Evolutionary conservation across 192 early-diverging fungal species (phyloP), one percentile per base, ranked within the genome.

Genomic region (Piromyces sp.): DNA sequence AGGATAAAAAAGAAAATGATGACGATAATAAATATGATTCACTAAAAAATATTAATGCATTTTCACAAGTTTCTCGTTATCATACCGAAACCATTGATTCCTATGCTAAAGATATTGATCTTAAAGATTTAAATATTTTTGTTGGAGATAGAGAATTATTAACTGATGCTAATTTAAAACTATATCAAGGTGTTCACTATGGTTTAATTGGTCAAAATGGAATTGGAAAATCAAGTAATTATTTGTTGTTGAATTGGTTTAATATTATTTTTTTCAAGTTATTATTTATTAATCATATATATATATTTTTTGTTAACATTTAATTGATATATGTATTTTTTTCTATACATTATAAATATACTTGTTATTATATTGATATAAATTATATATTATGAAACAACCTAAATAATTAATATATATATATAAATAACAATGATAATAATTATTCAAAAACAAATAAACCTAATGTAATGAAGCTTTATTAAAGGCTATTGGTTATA

Each of bases 11-110:
- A 6, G 31, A 33, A 6, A 33, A 33, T 33, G 9, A 33, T 68
- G 5, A 7, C 9, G 51, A 68, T 3, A 33, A 33, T 33, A 9
- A 33, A 68, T 68, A 68, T n/a, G 51, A 68, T 68, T 26, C 51
- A 7, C 11, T 68, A 68, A 68, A 68, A 68, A n/a, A n/a, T n/a
- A 87, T 93, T 22, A 87, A 91, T 80, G 93, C 93, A 4, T 92
- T 87, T 78, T 93, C 93, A 2, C 93, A 95, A 83, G 92, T 93
- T 82, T 94, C 94, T 79, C 91, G 96, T 30, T 97, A 96, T 87
- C 93, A 97, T 84, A 86, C 84, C 14, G 94, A 95, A 83, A 95
- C 96, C 0, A 79, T 95, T 1, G 91, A 92, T 29, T 94, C 94
- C 5, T 83, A 93, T 9, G 92, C 91, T 36, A 95, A 93, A 86